A percentile compares a stretch with the other conserved stretches of the same genome.
Conservation (phyloP, 1,284 basidiomycete species). For the Schizophyllum amplum region DNA sequence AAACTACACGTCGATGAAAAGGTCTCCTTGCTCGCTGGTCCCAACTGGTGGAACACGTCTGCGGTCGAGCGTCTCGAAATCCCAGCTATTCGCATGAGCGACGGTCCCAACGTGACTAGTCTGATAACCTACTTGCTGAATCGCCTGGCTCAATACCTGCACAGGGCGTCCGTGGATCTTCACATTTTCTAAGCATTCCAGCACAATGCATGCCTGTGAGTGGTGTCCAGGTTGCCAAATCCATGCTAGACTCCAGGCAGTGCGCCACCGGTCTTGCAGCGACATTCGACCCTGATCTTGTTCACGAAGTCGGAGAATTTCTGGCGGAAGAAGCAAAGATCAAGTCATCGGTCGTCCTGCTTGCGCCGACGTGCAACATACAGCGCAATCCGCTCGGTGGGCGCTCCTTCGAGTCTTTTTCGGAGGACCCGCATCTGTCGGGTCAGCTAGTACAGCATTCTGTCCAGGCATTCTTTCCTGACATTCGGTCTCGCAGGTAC, state of each 20-base stretch:
- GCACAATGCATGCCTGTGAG: slow-evolving; percentile 56
- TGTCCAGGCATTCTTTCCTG: not conserved
- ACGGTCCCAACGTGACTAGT: slow-evolving; percentile 48
- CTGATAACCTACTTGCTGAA: slow-evolving; percentile 1
- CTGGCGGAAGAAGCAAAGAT: slow-evolving; percentile 56
- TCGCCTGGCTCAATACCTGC: slow-evolving; percentile 6
- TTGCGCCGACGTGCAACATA: slow-evolving; percentile 68
- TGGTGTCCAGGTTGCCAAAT: not conserved
- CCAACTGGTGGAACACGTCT: slow-evolving; percentile 68
- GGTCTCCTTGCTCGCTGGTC: slow-evolving; percentile 51
- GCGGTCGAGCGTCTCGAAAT: slow-evolving; percentile 48
- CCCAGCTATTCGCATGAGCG: slow-evolving; percentile 58
- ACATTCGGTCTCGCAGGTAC: slow-evolving; percentile 29
- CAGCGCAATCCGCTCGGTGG: slow-evolving; percentile 56
- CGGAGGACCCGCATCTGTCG: slow-evolving; percentile 58
- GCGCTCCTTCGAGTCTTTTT: slow-evolving; percentile 63
- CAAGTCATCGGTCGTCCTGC: slow-evolving; percentile 52
- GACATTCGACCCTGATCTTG: slow-evolving; percentile 53
- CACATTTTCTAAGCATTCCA: slow-evolving; percentile 53
- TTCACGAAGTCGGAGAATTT: slow-evolving; percentile 46
- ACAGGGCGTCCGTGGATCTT: slow-evolving; percentile 59
- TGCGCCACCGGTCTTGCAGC: slow-evolving; percentile 63
- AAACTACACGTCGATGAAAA: slow-evolving; percentile 55
- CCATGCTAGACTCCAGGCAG: slow-evolving; percentile 24
- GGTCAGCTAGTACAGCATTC: slow-evolving; percentile 24